A percentile compares a stretch with the other conserved stretches of the same genome.
Evolutionary conservation across 352 stramenopile species (phyloP).

Genomic region (Pythium periplocum): DNA sequence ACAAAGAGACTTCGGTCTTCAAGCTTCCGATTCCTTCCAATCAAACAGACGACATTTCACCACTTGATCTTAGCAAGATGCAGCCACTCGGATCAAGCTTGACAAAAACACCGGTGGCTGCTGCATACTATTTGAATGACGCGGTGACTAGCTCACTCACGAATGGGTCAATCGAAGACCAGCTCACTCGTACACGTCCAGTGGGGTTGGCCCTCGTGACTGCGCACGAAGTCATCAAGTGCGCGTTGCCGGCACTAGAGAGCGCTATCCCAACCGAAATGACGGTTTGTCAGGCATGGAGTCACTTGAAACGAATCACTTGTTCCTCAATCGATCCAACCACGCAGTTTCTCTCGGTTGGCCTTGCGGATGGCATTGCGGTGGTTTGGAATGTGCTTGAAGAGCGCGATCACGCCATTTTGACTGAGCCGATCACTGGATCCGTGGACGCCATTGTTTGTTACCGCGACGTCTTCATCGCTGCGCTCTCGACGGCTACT

Average conservation of each 20-base stretch:
- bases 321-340: conserved; percentile 30
- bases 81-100: not conserved
- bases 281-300: conserved; percentile 26
- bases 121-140: conserved; percentile 13
- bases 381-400: conserved; percentile 52
- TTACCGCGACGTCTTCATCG: conserved; percentile 23
- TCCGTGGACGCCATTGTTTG: conserved; percentile 15
- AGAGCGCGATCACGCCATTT: conserved; percentile 28
- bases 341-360: conserved; percentile 40
- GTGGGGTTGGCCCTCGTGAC: conserved; percentile 6
- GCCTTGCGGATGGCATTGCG: conserved; percentile 37
- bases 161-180: not conserved
- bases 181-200: conserved; percentile 4
- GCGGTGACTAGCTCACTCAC: not conserved
- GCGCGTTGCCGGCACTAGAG: not conserved
- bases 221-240: conserved; percentile 9
- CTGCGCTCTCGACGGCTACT: conserved; percentile 24
- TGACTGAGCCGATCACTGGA: conserved; percentile 4
- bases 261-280: not conserved
- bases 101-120: not conserved
- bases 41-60: not conserved
- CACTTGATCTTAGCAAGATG: not conserved
- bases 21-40: not conserved
- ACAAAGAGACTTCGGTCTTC: conserved; percentile 10
- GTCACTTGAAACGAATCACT: conserved; percentile 34